Evolutionary conservation across 1,139 yeast species (phyloP).

Genomic region (Zygoascus sp.): DNA sequence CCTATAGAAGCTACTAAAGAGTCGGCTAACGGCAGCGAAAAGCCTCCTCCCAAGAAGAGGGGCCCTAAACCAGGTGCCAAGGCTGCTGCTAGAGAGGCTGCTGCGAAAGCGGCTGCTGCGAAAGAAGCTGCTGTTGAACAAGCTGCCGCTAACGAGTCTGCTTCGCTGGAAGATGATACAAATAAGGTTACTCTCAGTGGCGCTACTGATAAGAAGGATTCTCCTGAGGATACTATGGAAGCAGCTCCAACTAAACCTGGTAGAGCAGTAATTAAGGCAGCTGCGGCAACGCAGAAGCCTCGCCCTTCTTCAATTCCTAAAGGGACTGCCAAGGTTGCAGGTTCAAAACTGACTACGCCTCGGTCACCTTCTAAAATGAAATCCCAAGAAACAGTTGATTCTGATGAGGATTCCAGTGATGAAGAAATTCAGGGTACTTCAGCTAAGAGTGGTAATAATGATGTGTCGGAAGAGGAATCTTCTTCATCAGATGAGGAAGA

Average conservation of each 20-base stretch:
- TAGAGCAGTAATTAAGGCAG: too few relatives aligned
- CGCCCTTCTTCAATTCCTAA: too few relatives aligned
- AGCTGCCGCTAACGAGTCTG: background rate
- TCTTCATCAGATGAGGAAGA: conserved; percentile 14
- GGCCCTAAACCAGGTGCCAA: conserved; percentile 8
- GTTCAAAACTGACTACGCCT: background rate
- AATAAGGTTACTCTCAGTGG: background rate
- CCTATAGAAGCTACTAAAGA: background rate
- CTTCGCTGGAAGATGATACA: background rate
- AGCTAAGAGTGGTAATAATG: conserved; percentile 4
- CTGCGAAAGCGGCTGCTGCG: conserved; percentile 9
- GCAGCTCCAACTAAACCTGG: too few relatives aligned
- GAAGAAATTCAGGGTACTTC: conserved; percentile 5
- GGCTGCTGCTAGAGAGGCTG: conserved; percentile 12
- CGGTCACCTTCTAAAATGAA: background rate
- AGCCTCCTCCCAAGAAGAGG: conserved; percentile 8
- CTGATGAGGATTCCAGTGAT: background rate
- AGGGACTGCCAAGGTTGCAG: background rate
- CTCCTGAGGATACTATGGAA: too few relatives aligned
- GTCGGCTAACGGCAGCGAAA: background rate
- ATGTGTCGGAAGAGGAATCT: conserved; percentile 11
- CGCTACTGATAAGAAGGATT: background rate
- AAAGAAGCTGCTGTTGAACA: background rate
- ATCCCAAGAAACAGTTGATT: conserved; percentile 2
- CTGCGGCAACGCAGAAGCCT: too few relatives aligned